A percentile compares a stretch with the other conserved stretches of the same genome.
These are phyloP conservation scores for Rosa persica DNA, from an alignment of 306 rosid species.

Conservation along the genomic window DNA sequence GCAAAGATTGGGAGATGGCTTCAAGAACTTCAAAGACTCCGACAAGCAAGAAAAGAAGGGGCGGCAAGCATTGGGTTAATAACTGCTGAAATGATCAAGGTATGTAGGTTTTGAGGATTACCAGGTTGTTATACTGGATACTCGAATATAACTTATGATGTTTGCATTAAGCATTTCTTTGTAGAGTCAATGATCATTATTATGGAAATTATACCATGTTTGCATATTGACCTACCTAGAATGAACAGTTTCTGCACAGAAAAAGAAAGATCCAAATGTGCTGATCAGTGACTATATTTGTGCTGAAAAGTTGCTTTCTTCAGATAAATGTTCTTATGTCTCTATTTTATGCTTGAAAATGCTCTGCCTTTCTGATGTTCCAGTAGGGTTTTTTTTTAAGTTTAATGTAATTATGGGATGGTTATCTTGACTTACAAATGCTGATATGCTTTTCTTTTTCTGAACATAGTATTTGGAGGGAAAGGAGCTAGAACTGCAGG, in stretches of 20 bases:
- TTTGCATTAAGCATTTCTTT: slow-evolving; percentile 1
- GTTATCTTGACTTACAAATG: slow-evolving; percentile 16
- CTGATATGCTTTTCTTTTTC: slow-evolving; percentile 9
- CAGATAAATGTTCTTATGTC: not conserved
- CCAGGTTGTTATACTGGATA: not conserved
- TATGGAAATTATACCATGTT: not conserved
- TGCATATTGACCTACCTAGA: not conserved
- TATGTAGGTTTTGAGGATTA: slow-evolving; percentile 29
- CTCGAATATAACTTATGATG: not conserved
- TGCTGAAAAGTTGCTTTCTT: not conserved
- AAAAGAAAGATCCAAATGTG: not conserved
- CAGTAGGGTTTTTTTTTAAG: not conserved
- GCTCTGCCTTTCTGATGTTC: not conserved
- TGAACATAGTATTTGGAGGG: slow-evolving; percentile 82
- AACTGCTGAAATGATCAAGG: slow-evolving; percentile 94
- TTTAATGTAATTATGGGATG: not conserved
- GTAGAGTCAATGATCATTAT: not conserved
- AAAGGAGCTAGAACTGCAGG: slow-evolving; percentile 90
- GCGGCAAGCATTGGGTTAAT: slow-evolving; percentile 88
- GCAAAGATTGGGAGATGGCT: slow-evolving; percentile 96
- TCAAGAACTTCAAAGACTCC: slow-evolving; percentile 94
- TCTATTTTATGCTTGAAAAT: slow-evolving; percentile 1
- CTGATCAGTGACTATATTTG: slow-evolving; percentile 1
- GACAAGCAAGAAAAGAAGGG: slow-evolving; percentile 99
- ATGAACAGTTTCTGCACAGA: not conserved